Evolutionary conservation across 2,329 filamentous ascomycete species (phyloP).

Genomic region (Hypoxylon sp.): DNA sequence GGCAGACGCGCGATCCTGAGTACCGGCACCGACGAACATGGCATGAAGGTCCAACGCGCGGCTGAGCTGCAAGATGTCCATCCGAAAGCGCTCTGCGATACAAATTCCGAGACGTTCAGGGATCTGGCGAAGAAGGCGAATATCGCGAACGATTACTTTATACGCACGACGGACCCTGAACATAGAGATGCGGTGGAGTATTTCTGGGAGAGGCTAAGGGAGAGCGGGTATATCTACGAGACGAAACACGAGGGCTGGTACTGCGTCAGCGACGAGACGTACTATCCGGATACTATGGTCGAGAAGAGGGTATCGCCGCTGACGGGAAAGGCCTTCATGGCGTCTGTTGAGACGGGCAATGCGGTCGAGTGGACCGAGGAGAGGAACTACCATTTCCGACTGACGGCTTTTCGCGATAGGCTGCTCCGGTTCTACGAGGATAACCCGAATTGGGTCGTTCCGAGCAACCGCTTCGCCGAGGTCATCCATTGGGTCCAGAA

Average conservation of each 20-base stretch:
- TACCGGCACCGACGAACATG: conserved; percentile 97
- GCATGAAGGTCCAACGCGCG: conserved; percentile 95
- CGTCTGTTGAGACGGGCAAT: conserved; percentile 88
- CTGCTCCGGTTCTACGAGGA: conserved; percentile 84
- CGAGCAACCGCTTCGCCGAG: conserved; percentile 80
- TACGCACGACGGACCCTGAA: conserved; percentile 87
- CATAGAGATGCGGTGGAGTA: conserved; percentile 89
- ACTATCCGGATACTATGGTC: conserved; percentile 85
- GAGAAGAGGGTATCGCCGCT: conserved; percentile 81
- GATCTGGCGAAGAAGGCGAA: conserved; percentile 78
- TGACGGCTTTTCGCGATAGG: conserved; percentile 84
- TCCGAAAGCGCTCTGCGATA: conserved; percentile 90
- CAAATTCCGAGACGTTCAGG: conserved; percentile 84
- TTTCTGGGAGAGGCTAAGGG: conserved; percentile 86
- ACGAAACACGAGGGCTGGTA: conserved; percentile 96
- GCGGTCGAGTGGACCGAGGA: conserved; percentile 96
- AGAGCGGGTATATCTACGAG: conserved; percentile 84
- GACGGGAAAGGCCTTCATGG: conserved; percentile 87
- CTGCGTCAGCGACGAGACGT: conserved; percentile 95
- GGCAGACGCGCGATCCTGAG: conserved; percentile 80
- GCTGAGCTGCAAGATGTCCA: conserved; percentile 78
- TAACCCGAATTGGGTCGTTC: conserved; percentile 84
- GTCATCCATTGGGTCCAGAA: conserved; percentile 82
- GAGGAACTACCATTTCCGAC: conserved; percentile 92
- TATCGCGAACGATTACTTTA: conserved; percentile 86